Evolutionary conservation across 768 basidiomycete species (phyloP).

Genomic region (Cantharellus anzutake): DNA sequence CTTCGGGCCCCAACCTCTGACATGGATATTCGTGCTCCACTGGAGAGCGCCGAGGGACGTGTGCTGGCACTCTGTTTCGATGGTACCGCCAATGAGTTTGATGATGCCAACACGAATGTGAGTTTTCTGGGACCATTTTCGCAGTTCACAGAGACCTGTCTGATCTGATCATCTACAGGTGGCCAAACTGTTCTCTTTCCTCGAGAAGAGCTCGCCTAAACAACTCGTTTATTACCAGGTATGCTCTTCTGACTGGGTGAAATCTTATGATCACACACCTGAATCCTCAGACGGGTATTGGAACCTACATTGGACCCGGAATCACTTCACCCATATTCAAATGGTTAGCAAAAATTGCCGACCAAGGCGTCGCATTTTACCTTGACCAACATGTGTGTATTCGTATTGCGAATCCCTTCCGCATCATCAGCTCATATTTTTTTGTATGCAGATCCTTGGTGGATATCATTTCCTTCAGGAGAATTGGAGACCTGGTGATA

Average conservation of each 20-base stretch:
- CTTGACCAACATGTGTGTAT: constrained; percentile 34
- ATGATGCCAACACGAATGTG: constrained; percentile 30
- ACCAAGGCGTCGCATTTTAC: constrained; percentile 60
- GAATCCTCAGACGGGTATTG: constrained; percentile 25
- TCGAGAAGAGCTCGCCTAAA: constrained; percentile 38
- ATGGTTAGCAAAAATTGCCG: constrained; percentile 38
- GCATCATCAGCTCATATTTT: no score
- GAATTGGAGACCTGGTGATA: constrained; percentile 11
- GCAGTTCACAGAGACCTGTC: no score
- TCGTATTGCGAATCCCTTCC: no score
- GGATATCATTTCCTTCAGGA: constrained; percentile 7
- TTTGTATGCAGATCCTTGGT: constrained; percentile 2
- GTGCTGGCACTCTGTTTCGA: constrained; percentile 47
- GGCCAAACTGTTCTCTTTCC: constrained; percentile 46
- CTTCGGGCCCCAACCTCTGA: background rate
- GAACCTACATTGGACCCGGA: constrained; percentile 38
- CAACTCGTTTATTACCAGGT: constrained; percentile 62
- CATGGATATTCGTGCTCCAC: background rate
- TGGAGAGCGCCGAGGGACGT: background rate
- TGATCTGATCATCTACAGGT: no score
- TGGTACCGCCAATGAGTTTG: constrained; percentile 25
- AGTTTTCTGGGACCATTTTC: no score
- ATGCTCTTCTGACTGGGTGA: background rate
- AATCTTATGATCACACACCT: background rate
- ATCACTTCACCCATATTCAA: constrained; percentile 36